Conservation (phyloP, 2,329 filamentous ascomycete genomes). For the Lachnellula subtilissima region DNA sequence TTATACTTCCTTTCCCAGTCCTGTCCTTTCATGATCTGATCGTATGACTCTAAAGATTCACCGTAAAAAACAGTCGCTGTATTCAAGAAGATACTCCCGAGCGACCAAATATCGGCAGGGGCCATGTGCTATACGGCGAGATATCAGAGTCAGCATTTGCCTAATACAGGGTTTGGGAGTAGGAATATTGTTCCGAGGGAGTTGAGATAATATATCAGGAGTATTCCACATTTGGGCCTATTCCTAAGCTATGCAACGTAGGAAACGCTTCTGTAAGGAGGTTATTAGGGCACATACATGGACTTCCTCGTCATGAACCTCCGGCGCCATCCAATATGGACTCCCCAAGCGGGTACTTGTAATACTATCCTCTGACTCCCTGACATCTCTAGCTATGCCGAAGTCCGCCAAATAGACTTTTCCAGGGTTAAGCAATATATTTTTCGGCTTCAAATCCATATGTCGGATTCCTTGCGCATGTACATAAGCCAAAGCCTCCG, state of each 20-base stretch:
- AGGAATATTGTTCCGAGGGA: too few relatives aligned
- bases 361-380: constrained; percentile 41
- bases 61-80: constrained; percentile 42
- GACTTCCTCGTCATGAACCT: constrained; percentile 35
- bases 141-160: too few relatives aligned
- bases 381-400: constrained; percentile 45
- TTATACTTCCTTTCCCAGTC: constrained; percentile 32
- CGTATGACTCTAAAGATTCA: constrained; percentile 36
- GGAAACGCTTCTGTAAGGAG: too few relatives aligned
- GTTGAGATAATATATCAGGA: too few relatives aligned
- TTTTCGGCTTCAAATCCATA: constrained; percentile 45
- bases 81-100: constrained; percentile 43
- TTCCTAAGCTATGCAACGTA: too few relatives aligned
- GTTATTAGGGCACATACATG: constrained; percentile 16
- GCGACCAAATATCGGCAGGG: constrained; percentile 44
- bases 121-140: constrained; percentile 35
- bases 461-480: constrained; percentile 39
- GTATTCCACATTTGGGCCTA: too few relatives aligned
- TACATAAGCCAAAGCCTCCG: constrained; percentile 21
- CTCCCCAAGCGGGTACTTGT: constrained; percentile 38
- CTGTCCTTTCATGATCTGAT: constrained; percentile 33
- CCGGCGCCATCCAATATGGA: constrained; percentile 42
- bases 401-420: constrained; percentile 47
- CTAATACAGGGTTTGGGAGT: too few relatives aligned
- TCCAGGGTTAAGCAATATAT: constrained; percentile 42